Evolutionary conservation across 306 rosid species (phyloP), one percentile per base, ranked within the genome.

Genomic region (Sesbania bispinosa): DNA sequence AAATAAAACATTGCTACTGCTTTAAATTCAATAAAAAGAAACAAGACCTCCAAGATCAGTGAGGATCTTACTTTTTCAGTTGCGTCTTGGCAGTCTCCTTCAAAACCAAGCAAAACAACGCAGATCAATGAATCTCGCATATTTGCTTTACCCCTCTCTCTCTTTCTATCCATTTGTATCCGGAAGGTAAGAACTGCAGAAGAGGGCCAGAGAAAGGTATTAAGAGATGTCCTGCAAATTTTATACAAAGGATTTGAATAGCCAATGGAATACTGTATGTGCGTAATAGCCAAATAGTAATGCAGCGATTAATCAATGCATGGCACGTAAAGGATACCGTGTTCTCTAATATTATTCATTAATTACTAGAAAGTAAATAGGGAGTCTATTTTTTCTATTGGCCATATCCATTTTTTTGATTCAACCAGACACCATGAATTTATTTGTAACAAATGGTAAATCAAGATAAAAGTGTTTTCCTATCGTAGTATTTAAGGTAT

Each of bases 131-230:
- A 76, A 80, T 69, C 72, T 59, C 78, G 47, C 41, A 65, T 67
- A 19, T 71, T 47, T 62, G 80, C 46, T 42, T 59, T 63, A 46
- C 38, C 24, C 18, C 19, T 10, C 21, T 58, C 53, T 10, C 61
- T 15, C 62, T 79, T 4, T 33, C 67, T 60, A 67, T 75, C 59
- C 75, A 70, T 61, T 70, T 76, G 77, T 73, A 68, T 73, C 77
- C 68, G 41, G 46, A 41, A 21, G 64, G 78, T 48, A 81, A 59
- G 55, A 83, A 61, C 86, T 86, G 90, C 78, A 57, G 30, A 71
- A 79, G 30, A 67, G 69, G 30, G 46, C 18, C n/a, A 62, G 62
- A 64, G 48, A 77, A 42, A 58, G 36, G 46, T 43, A 53, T 73
- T 55, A 57, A 68, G 60, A 75, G 2, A 38, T 19, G 7, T 0